Conservation (phyloP, 1,139 yeast genomes). For the Debaryomycetaceae sp. region DNA sequence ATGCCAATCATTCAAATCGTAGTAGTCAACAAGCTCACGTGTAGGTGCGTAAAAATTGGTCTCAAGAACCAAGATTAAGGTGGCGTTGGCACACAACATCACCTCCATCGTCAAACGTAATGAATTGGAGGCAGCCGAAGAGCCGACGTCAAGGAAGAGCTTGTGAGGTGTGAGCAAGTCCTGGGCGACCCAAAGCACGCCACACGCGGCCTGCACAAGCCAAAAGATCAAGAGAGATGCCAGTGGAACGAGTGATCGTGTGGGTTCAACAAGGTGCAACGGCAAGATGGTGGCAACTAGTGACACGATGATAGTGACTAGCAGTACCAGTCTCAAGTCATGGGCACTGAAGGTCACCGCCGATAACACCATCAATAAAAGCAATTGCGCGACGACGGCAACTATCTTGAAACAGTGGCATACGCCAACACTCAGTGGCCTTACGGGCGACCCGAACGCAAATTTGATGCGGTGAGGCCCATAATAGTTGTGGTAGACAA, state of each 20-base stretch:
- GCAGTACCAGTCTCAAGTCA: slow-evolving; percentile 11
- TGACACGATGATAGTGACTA: slow-evolving; percentile 11
- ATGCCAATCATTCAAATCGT: slow-evolving; percentile 30
- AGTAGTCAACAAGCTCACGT: slow-evolving; percentile 37
- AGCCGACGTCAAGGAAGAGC: slow-evolving; percentile 12
- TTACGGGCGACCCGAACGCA: slow-evolving; percentile 27
- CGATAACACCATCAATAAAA: slow-evolving; percentile 15
- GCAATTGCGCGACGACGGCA: slow-evolving; percentile 20
- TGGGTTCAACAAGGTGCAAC: slow-evolving; percentile 29
- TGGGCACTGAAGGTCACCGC: slow-evolving; percentile 12
- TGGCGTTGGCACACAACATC: slow-evolving; percentile 21
- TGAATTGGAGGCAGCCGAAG: not conserved
- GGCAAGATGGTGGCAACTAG: slow-evolving; percentile 18
- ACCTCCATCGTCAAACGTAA: slow-evolving; percentile 17
- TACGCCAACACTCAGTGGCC: slow-evolving; percentile 24
- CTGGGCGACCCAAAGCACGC: slow-evolving; percentile 19
- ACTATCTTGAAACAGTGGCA: slow-evolving; percentile 21
- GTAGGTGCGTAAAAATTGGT: slow-evolving; percentile 37
- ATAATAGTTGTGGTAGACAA: slow-evolving; percentile 18
- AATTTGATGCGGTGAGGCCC: slow-evolving; percentile 27
- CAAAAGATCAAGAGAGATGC: slow-evolving; percentile 30
- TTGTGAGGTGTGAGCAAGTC: slow-evolving; percentile 27
- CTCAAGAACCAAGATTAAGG: slow-evolving; percentile 35
- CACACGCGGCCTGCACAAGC: slow-evolving; percentile 16
- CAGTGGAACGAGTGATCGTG: slow-evolving; percentile 23